Conservation (phyloP, 352 stramenopile species). For the Pythium vanterpoolii region DNA sequence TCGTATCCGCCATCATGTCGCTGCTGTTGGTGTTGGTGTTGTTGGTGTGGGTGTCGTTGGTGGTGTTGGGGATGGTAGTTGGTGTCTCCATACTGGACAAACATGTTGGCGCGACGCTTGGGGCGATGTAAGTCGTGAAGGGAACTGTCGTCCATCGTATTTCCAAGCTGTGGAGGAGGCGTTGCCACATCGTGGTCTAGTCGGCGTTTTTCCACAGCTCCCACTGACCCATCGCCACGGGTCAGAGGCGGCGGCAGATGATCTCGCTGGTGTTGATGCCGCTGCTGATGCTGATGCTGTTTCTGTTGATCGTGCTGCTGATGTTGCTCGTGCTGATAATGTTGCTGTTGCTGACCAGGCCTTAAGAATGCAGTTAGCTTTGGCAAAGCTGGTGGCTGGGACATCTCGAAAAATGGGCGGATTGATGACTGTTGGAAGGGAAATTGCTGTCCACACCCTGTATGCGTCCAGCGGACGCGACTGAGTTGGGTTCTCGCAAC, state of each 20-base stretch:
- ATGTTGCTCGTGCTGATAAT: not conserved
- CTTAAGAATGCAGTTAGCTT: slow-evolving; percentile 30
- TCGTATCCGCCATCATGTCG: not conserved
- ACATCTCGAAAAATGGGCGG: slow-evolving; percentile 2
- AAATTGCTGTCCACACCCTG: not conserved
- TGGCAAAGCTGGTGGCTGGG: slow-evolving; percentile 23
- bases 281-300: too few relatives aligned
- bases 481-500: not conserved
- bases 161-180: not conserved
- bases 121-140: slow-evolving; percentile 7
- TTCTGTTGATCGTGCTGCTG: not conserved
- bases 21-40: not conserved
- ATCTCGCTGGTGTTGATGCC: too few relatives aligned
- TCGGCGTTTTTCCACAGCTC: slow-evolving; percentile 8
- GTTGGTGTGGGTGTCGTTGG: not conserved
- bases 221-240: not conserved
- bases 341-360: slow-evolving; percentile 7
- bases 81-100: slow-evolving; percentile 18
- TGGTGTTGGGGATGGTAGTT: not conserved
- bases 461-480: not conserved
- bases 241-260: too few relatives aligned
- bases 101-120: slow-evolving; percentile 20
- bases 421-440: not conserved
- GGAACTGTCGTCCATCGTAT: not conserved
- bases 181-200: not conserved